These are phyloP conservation scores for Wickerhamiella musiphila DNA, from an alignment of 805 yeast species.

Conservation along the genomic window DNA sequence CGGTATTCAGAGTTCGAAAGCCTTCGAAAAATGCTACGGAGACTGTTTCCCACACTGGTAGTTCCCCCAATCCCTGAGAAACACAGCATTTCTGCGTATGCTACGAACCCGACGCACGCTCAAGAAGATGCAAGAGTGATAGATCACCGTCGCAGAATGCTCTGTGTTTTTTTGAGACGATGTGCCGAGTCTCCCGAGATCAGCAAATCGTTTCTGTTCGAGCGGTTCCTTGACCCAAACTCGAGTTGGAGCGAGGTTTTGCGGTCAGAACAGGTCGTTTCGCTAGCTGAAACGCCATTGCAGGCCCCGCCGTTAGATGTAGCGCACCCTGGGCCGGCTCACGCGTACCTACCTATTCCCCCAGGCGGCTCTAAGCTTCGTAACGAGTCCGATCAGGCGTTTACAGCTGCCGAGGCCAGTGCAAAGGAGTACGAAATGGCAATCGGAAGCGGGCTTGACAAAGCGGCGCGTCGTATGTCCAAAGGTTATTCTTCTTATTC, in stretches of 20 bases:
- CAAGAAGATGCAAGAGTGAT: slow-evolving; percentile 28
- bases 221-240: slow-evolving; percentile 71
- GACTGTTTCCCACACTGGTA: slow-evolving; percentile 61
- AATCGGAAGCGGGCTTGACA: slow-evolving; percentile 35
- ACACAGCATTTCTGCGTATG: slow-evolving; percentile 39
- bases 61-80: slow-evolving; percentile 92
- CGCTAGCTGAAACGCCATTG: slow-evolving; percentile 35
- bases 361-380: slow-evolving; percentile 24
- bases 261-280: slow-evolving; percentile 34
- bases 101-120: slow-evolving; percentile 28
- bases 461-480: slow-evolving; percentile 37
- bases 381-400: slow-evolving; percentile 22
- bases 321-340: slow-evolving; percentile 37
- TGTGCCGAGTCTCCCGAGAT: slow-evolving; percentile 45
- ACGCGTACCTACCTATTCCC: slow-evolving; percentile 46
- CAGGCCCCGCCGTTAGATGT: slow-evolving; percentile 49
- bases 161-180: slow-evolving; percentile 60
- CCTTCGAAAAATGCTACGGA: slow-evolving; percentile 49
- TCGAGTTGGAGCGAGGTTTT: slow-evolving; percentile 69
- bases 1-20: slow-evolving; percentile 88
- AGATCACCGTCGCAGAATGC: slow-evolving; percentile 57
- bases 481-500: slow-evolving; percentile 41
- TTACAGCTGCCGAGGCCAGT: slow-evolving; percentile 26
- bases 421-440: slow-evolving; percentile 31
- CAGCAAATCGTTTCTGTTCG: slow-evolving; percentile 42